These are phyloP conservation scores for Daldinia sp. DNA, from an alignment of 2,329 filamentous ascomycete species.

Conservation along the genomic window DNA sequence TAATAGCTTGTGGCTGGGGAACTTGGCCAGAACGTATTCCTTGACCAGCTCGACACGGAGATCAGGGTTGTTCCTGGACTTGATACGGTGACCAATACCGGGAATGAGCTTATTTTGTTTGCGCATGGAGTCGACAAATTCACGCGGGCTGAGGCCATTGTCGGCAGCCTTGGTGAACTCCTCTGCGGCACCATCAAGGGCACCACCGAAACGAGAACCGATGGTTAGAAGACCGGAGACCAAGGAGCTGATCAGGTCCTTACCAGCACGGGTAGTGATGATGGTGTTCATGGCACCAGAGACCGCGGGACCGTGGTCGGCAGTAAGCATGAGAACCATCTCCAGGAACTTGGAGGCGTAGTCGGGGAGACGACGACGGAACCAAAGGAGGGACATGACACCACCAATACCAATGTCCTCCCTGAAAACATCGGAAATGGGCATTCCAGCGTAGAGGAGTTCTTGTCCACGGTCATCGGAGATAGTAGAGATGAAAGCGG, in stretches of 20 bases:
- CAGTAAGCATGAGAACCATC: conserved; percentile 99
- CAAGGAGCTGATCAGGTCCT: conserved; percentile 95
- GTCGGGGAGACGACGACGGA: conserved; percentile 93
- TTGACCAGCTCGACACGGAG: conserved; percentile 99
- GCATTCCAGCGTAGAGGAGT: conserved; percentile 98
- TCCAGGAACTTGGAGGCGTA: conserved; percentile 99
- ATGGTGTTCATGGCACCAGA: conserved; percentile 99
- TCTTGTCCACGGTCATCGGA: conserved; percentile 99
- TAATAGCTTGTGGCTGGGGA: conserved; percentile 97
- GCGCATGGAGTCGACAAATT: conserved; percentile 98
- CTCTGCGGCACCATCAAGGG: conserved; percentile 94
- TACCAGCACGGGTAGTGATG: conserved; percentile 98
- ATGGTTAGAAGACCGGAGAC: conserved; percentile 98
- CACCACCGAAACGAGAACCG: conserved; percentile 97
- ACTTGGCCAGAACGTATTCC: conserved; percentile 97
- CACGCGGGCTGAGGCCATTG: conserved; percentile 96
- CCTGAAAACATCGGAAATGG: conserved; percentile 99
- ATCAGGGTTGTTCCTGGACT: conserved; percentile 99
- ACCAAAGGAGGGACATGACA: conserved; percentile 99
- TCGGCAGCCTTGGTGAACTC: conserved; percentile 99
- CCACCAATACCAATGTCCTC: conserved; percentile 99
- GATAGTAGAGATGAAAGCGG: conserved; percentile 99
- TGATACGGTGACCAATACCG: conserved; percentile 98
- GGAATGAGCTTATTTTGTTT: conserved; percentile 99
- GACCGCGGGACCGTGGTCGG: conserved; percentile 97